Evolutionary conservation across 164 flowering plant genomes (phyloP).

Genomic region (Macadamia integrifolia): DNA sequence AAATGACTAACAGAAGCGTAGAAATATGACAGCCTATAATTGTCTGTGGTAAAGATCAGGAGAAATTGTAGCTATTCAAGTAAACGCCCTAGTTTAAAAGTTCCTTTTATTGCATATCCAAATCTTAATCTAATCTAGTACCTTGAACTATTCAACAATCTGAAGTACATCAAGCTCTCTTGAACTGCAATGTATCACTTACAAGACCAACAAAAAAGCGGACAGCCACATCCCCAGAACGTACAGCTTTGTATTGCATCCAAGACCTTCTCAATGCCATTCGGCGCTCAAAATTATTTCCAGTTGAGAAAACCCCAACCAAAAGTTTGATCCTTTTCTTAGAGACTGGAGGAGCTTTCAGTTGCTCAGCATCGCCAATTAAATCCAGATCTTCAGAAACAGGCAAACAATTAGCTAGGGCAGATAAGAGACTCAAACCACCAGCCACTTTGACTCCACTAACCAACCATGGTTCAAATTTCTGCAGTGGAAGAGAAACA

Average conservation of each 20-base stretch:
- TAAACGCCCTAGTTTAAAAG: not conserved
- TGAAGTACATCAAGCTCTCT: conserved; percentile 2
- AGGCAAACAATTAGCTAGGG: conserved; percentile 68
- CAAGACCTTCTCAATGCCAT: conserved; percentile 93
- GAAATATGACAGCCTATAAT: no score
- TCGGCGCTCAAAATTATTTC: conserved; percentile 83
- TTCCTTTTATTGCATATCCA: not conserved
- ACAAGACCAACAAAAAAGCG: conserved; percentile 90
- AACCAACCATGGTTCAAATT: conserved; percentile 82
- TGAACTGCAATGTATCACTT: conserved; percentile 28
- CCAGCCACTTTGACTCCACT: conserved; percentile 54
- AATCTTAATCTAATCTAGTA: not conserved
- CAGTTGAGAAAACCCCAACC: conserved; percentile 80
- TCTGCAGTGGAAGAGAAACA: conserved; percentile 45
- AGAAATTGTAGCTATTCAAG: not conserved
- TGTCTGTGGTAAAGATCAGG: not conserved
- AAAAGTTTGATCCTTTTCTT: conserved; percentile 57
- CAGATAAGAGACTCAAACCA: conserved; percentile 54
- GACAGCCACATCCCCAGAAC: conserved; percentile 78
- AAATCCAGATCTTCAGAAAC: conserved; percentile 61
- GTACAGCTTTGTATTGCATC: conserved; percentile 87
- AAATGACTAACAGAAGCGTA: no score
- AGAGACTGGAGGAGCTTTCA: conserved; percentile 60
- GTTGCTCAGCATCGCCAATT: conserved; percentile 36
- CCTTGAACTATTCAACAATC: not conserved